phyloP scores from a whole-genome alignment of 805 yeast genomes.

The Barnettozyma sp. region DNA sequence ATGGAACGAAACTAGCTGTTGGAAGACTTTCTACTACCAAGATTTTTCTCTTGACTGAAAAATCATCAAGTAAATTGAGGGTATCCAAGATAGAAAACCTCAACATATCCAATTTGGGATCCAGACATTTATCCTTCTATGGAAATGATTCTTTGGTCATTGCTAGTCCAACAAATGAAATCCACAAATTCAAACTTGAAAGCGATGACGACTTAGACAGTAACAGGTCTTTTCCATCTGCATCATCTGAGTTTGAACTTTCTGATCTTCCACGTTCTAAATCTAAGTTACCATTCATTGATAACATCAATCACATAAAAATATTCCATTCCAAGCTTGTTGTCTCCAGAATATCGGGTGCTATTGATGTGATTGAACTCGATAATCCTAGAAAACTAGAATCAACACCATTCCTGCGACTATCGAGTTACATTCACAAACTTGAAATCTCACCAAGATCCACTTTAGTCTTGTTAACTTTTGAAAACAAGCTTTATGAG shows the following conservation, averaged over 20 bases:
- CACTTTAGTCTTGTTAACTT: conserved; percentile 57
- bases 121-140: conserved; percentile 45
- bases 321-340: conserved; percentile 44
- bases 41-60: conserved; percentile 53
- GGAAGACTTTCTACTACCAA: conserved; percentile 63
- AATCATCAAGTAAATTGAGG: conserved; percentile 29
- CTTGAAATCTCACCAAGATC: conserved; percentile 45
- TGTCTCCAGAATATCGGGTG: conserved; percentile 58
- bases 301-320: conserved; percentile 46
- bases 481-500: conserved; percentile 72
- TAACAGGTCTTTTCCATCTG: conserved; percentile 6
- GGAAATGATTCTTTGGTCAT: conserved; percentile 41
- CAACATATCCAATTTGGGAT: conserved; percentile 40
- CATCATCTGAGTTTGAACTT: conserved; percentile 30
- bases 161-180: conserved; percentile 56
- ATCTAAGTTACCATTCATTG: conserved; percentile 38
- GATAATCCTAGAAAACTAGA: conserved; percentile 21
- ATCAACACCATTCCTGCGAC: conserved; percentile 44
- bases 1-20: conserved; percentile 62
- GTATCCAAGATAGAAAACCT: conserved; percentile 47
- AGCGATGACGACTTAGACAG: conserved; percentile 29
- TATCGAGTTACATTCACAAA: conserved; percentile 55
- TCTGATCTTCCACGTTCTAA: conserved; percentile 31
- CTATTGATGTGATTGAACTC: conserved; percentile 44
- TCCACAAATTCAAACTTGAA: conserved; percentile 33